Conservation (phyloP, 208 protist genomes). For the Phytomonas sp. region DNA sequence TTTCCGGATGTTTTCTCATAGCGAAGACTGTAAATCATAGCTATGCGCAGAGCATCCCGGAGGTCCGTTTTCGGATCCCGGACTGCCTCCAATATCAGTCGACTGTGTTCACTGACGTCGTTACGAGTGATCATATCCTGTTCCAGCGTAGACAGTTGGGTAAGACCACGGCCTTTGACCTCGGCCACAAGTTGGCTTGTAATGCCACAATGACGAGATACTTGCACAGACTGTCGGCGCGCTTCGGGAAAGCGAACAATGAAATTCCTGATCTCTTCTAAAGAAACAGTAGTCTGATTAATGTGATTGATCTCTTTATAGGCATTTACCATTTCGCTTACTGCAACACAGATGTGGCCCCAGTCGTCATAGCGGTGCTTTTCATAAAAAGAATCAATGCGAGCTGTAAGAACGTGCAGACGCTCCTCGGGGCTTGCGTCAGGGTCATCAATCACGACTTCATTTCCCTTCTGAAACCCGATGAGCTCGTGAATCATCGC, state of each 20-base stretch:
- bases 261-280: conserved; percentile 84
- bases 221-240: conserved; percentile 64
- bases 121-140: conserved; percentile 77
- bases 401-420: conserved; percentile 59
- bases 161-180: conserved; percentile 78
- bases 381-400: conserved; percentile 94
- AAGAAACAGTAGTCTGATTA: conserved; percentile 63
- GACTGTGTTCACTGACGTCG: conserved; percentile 69
- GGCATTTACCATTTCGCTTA: conserved; percentile 93
- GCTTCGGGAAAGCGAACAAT: conserved; percentile 83
- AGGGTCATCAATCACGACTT: conserved; percentile 70
- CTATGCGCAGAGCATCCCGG: conserved; percentile 68
- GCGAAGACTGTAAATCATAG: conserved; percentile 70
- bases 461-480: conserved; percentile 92
- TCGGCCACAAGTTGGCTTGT: conserved; percentile 67
- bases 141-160: conserved; percentile 73
- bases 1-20: conserved; percentile 69
- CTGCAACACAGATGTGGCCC: conserved; percentile 93
- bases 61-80: conserved; percentile 79
- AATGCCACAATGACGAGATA: conserved; percentile 76
- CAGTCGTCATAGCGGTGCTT: conserved; percentile 95
- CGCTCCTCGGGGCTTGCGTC: conserved; percentile 61
- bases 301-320: conserved; percentile 91
- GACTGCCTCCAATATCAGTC: conserved; percentile 66
- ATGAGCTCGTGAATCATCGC: conserved; percentile 98